Evolutionary conservation across 129 eudicot species (phyloP).

Genomic region (Arctium minus): DNA sequence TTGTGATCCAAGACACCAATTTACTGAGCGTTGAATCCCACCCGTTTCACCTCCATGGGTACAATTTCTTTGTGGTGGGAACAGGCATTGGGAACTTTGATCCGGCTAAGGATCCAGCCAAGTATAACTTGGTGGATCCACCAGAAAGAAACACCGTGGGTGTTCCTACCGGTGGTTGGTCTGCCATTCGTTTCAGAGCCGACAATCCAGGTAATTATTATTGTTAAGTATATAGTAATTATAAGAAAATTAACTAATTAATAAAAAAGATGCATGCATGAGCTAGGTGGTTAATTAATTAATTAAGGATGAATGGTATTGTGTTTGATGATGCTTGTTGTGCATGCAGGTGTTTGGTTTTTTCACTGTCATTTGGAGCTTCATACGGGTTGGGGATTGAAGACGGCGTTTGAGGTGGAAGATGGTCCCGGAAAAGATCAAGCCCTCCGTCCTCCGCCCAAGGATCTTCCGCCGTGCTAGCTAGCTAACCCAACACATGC

Average conservation of each 20-base stretch:
- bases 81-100: conserved; percentile 54
- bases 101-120: conserved; percentile 42
- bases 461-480: conserved; percentile 74
- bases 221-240: too few relatives aligned
- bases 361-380: conserved; percentile 54
- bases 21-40: conserved; percentile 51
- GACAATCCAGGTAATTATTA: conserved; percentile 44
- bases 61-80: conserved; percentile 56
- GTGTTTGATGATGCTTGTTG: too few relatives aligned
- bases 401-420: conserved; percentile 54
- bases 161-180: conserved; percentile 71
- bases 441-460: conserved; percentile 62
- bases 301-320: too few relatives aligned
- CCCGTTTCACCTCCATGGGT: conserved; percentile 70
- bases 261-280: too few relatives aligned
- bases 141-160: conserved; percentile 62
- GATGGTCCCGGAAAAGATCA: conserved; percentile 45
- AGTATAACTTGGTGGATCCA: conserved; percentile 60
- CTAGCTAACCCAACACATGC: too few relatives aligned
- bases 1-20: conserved; percentile 53
- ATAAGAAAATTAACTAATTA: too few relatives aligned
- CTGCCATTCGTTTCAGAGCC: conserved; percentile 58
- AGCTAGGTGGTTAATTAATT: too few relatives aligned
- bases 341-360: conserved; percentile 59
- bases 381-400: conserved; percentile 50